These are phyloP conservation scores for Jatropha curcas DNA, from an alignment of 345 rosid species.

Conservation along the genomic window DNA sequence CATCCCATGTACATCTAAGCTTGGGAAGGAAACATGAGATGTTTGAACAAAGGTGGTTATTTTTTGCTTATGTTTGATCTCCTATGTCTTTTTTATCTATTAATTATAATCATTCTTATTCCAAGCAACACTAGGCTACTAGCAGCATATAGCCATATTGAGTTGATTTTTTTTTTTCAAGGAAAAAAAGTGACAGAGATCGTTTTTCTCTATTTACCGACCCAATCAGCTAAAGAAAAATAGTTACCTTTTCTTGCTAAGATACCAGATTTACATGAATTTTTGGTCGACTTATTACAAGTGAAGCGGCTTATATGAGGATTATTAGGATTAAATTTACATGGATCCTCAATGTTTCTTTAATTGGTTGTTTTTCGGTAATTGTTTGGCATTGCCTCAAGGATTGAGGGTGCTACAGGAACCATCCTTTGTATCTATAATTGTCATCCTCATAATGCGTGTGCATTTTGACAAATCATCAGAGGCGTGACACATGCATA, in stretches of 20 bases:
- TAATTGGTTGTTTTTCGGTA: not conserved
- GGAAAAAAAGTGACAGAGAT: not conserved
- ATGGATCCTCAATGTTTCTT: not conserved
- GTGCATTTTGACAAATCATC: not conserved
- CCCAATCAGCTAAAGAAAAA: not conserved
- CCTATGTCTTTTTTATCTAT: not conserved
- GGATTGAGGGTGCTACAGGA: not conserved
- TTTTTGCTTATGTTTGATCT: not conserved
- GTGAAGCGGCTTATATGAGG: not conserved
- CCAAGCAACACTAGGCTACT: not conserved
- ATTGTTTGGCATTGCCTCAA: not conserved
- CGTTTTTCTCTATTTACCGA: not conserved
- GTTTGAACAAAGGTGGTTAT: not conserved
- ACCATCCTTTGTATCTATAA: not conserved
- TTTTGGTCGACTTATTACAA: not conserved
- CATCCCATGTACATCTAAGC: not conserved
- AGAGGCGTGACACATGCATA: not conserved
- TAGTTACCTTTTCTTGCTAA: not conserved
- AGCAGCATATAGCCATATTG: no score
- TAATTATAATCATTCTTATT: not conserved
- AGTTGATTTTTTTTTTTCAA: no score
- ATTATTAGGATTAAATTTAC: not conserved
- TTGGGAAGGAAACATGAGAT: not conserved
- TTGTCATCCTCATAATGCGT: not conserved
- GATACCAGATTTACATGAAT: not conserved